Evolutionary conservation across 768 basidiomycete genomes (phyloP), one percentile per base, ranked within the genome.

Genomic region (Mycena filopes): DNA sequence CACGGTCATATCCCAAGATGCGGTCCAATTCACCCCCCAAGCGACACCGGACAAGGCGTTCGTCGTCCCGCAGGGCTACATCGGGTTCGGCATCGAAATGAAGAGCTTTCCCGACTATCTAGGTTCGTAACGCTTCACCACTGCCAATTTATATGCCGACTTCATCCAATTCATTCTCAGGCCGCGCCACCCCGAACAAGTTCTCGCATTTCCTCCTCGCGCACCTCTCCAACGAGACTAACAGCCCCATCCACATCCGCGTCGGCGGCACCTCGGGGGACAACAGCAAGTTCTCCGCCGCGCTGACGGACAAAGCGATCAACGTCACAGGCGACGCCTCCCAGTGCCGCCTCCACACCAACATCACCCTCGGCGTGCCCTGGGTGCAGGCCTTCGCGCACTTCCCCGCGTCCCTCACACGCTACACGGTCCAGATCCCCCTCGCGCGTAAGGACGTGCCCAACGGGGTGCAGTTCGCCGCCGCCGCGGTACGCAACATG

Each of bases 261-360:
- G 59, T 51, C 29, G 48, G 58, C 28, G 47, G 58, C 31, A 60
- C 58, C 23, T 50, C 58, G 6, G 53, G 51, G 59, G 59, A 60
- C 31, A 53, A 60, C 59, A 51, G 15, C 13, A 51, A 50, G 29
- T 60, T 60, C 49, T 42, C 41, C 21, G 48, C 38, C 10, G 41
- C 10, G 41, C 48, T 13, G 50, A 21, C 21, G 4, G 36, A 36
- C 40, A 11, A 56, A 5, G 28, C 42, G 6, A 10, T 56, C 2
- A 45, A 15, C 4, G 2, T 20, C 16, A 56, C 55, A 10, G 54
- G 25, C 18, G 16, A 43, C 18, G 16, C 12, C 16, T 7, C 3
- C 18, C 3, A 10, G 29, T 57, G 55, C 33, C 43, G 18, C 31
- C 55, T 57, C 6, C 18, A 47, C 29, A 21, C 55, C 23, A 57